Evolutionary conservation across 73 alveolate species (phyloP), one percentile per base, ranked within the genome.

Genomic region (Blepharisma stoltei): DNA sequence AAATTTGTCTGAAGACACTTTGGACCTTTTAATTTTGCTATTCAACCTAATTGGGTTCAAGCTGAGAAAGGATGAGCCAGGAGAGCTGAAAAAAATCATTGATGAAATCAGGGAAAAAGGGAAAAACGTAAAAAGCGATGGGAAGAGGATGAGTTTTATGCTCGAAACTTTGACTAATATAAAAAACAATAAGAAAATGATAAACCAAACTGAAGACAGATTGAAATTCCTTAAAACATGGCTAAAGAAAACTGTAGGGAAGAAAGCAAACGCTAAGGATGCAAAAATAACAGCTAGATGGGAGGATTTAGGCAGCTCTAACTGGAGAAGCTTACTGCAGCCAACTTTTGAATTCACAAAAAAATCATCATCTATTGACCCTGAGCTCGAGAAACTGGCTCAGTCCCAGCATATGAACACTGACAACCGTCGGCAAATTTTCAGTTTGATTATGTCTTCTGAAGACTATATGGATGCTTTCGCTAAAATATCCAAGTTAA

Each of bases 401-500:
- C 37, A 38, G 14, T n/a, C 73, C 23, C 73, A 60, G 45, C 14
- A 60, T 2, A 60, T 60, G 73, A 60, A 60, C 73, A 60, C 73
- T 18, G 73, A 60, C 0, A 14, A n/a, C 46, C 73, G 73, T 14
- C 0, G 73, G 2, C 38, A 60, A 8, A 60, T 60, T 60, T 60
- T 60, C 23, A 14, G 73, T 47, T 9, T 60, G 14, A 20, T 60
- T 14, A 60, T 60, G 73, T 18, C 73, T 20, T 0, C 73, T 25
- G 73, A 60, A 60, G 73, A 60, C 46, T 60, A 60, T 25, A 60
- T 60, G 73, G 73, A 60, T 38, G 73, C 73, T 25, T 60, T 18
- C 5, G 73, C 73, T 18, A 60, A 60, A 25, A 8, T 60, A 25
- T 14, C 18, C 37, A 60, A n/a, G 14, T 5, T 60, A 5, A 60